These are phyloP conservation scores for Ogataea ganodermae DNA, from an alignment of 805 yeast genomes.

Conservation along the genomic window DNA sequence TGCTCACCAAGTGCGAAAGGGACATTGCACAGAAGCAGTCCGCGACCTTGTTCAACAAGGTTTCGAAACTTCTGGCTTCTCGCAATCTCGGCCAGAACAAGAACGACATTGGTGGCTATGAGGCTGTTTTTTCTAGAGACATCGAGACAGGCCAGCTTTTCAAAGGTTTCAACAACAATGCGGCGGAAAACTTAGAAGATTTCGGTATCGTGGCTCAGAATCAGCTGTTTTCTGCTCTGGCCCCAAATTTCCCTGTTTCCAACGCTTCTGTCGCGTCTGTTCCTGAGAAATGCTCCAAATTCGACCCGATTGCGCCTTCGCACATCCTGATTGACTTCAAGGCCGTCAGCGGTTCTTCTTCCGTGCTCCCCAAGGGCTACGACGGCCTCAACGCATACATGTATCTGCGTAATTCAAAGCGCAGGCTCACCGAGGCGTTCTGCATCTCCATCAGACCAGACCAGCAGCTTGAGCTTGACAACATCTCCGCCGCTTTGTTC, in stretches of 20 bases:
- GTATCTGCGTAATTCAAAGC: conserved; percentile 64
- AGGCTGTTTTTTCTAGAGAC: conserved; percentile 67
- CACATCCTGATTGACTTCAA: conserved; percentile 79
- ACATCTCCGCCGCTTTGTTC: conserved; percentile 77
- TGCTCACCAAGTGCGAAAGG: conserved; percentile 57
- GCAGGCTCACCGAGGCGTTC: conserved; percentile 77
- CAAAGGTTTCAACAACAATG: conserved; percentile 23
- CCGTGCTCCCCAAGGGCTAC: conserved; percentile 63
- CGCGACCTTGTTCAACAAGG: conserved; percentile 53
- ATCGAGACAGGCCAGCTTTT: conserved; percentile 58
- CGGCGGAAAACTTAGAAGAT: conserved; percentile 29
- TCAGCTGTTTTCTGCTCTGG: conserved; percentile 70
- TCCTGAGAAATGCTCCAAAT: conserved; percentile 50
- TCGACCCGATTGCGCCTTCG: conserved; percentile 53
- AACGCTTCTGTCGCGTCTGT: conserved; percentile 37
- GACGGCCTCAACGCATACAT: conserved; percentile 72
- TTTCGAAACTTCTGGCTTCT: conserved; percentile 60
- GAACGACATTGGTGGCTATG: conserved; percentile 52
- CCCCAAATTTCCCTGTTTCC: conserved; percentile 65
- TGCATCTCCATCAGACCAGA: conserved; percentile 63
- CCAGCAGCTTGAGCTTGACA: conserved; percentile 60
- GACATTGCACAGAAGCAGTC: conserved; percentile 50
- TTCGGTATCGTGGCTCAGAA: conserved; percentile 65
- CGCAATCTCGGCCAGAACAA: conserved; percentile 11
- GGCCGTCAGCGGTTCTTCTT: conserved; percentile 61